A percentile compares a stretch with the other conserved stretches of the same genome.
Evolutionary conservation across 2,329 filamentous ascomycete species (phyloP).

Genomic region (Verticillium alfalfae): DNA sequence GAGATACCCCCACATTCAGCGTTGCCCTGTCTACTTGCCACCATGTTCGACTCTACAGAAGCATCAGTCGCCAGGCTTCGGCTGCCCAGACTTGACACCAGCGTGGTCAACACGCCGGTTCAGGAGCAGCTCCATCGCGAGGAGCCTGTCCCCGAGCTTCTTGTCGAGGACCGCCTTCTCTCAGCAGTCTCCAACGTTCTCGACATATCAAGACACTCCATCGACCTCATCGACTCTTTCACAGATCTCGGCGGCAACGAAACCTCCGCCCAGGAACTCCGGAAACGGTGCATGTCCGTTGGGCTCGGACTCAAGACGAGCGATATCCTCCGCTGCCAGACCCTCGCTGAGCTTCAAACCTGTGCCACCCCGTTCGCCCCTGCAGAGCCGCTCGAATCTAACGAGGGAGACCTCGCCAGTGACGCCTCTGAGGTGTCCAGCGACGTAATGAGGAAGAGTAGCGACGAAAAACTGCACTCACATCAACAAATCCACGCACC

Average conservation of each 20-base stretch:
- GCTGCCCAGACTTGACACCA: conserved; percentile 17
- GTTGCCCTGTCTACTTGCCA: neutral
- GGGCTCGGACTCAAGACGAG: conserved; percentile 27
- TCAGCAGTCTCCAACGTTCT: conserved; percentile 29
- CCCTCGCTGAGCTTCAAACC: conserved; percentile 38
- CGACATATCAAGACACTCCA: conserved; percentile 19
- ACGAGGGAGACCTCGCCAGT: neutral
- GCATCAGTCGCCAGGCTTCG: conserved; percentile 2
- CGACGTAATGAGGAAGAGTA: neutral
- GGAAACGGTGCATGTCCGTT: conserved; percentile 25
- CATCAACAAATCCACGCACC: neutral
- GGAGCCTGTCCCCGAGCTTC: conserved; percentile 6
- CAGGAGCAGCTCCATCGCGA: neutral
- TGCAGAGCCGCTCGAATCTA: neutral
- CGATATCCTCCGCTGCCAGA: conserved; percentile 37
- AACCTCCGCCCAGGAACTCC: conserved; percentile 24
- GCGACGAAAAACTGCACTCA: neutral
- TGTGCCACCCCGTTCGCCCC: conserved; percentile 23
- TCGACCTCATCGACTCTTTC: conserved; percentile 36
- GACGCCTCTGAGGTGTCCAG: conserved; percentile 4
- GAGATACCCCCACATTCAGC: conserved; percentile 3
- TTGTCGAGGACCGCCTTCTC: conserved; percentile 23
- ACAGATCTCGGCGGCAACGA: conserved; percentile 35
- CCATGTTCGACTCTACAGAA: conserved; percentile 5
- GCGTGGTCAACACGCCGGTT: conserved; percentile 1